A percentile compares a stretch with the other conserved stretches of the same genome.
Evolutionary conservation across 2,329 filamentous ascomycete genomes (phyloP).

Genomic region (Paraphaeosphaeria minitans): DNA sequence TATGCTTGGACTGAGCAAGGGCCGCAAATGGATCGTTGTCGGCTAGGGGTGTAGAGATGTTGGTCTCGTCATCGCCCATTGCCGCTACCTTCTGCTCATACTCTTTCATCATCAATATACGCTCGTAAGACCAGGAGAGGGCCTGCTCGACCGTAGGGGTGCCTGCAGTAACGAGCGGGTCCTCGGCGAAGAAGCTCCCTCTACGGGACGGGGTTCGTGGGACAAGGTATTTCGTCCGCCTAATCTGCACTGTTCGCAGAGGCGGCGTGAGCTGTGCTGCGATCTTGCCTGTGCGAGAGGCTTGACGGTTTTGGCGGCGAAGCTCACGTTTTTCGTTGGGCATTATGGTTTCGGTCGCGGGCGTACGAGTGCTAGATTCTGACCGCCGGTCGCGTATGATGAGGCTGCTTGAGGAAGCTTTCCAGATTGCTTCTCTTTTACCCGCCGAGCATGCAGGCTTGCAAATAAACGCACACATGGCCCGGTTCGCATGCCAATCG

Average conservation of each 20-base stretch:
- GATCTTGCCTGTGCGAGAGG: background rate
- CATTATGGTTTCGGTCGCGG: background rate
- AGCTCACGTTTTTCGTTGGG: background rate
- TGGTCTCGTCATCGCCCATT: too few species aligned
- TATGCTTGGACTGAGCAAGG: too few species aligned
- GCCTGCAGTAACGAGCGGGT: background rate
- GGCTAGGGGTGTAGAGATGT: too few species aligned
- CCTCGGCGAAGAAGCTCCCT: background rate
- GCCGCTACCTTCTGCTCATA: too few species aligned
- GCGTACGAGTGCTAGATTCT: too few species aligned
- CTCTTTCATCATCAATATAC: too few species aligned
- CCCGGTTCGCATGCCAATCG: background rate
- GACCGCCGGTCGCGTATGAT: background rate
- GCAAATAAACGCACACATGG: too few species aligned
- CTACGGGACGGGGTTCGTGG: too few species aligned
- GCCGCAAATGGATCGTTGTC: too few species aligned
- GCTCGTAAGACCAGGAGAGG: too few species aligned
- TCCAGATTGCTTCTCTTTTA: background rate
- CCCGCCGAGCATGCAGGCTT: background rate
- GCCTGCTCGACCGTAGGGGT: too few species aligned
- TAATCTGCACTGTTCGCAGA: background rate
- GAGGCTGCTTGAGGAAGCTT: background rate
- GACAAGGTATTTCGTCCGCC: background rate
- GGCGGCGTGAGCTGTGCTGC: too few species aligned
- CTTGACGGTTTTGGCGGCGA: background rate